Conservation (phyloP, 805 yeast species). For the Ogataea trehalophila region DNA sequence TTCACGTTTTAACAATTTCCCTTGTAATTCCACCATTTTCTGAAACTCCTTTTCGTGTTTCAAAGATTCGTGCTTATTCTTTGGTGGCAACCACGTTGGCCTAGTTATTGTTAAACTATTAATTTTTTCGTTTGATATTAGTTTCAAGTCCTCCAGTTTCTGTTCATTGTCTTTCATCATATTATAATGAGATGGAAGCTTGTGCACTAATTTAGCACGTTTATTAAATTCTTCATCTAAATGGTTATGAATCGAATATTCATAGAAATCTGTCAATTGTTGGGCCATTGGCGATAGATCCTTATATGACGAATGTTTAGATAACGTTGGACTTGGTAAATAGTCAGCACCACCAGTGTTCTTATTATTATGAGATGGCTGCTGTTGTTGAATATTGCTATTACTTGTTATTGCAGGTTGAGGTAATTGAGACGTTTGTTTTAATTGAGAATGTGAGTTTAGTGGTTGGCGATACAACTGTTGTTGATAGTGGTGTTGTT, state of each 20-base stretch:
- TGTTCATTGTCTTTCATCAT: conserved; percentile 29
- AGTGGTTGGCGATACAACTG: background rate
- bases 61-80: conserved; percentile 43
- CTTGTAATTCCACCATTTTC: conserved; percentile 30
- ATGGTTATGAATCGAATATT: conserved; percentile 32
- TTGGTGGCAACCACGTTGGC: conserved; percentile 72
- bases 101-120: conserved; percentile 53
- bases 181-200: conserved; percentile 32
- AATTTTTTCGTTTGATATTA: conserved; percentile 59
- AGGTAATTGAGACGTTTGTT: no score
- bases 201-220: conserved; percentile 31
- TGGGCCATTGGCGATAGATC: conserved; percentile 33
- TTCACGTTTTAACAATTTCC: conserved; percentile 27
- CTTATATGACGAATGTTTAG: conserved; percentile 25
- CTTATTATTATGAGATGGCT: no score
- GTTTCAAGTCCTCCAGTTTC: conserved; percentile 52
- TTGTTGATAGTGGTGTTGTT: conserved; percentile 1
- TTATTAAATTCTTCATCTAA: conserved; percentile 34
- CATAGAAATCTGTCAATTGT: conserved; percentile 38
- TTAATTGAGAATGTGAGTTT: background rate
- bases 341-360: conserved; percentile 1
- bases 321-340: conserved; percentile 17
- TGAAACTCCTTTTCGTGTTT: conserved; percentile 55
- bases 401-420: no score
- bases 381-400: no score